Evolutionary conservation across 2,329 filamentous ascomycete genomes (phyloP), one percentile per base, ranked within the genome.

Genomic region (Fusarium miscanthi): DNA sequence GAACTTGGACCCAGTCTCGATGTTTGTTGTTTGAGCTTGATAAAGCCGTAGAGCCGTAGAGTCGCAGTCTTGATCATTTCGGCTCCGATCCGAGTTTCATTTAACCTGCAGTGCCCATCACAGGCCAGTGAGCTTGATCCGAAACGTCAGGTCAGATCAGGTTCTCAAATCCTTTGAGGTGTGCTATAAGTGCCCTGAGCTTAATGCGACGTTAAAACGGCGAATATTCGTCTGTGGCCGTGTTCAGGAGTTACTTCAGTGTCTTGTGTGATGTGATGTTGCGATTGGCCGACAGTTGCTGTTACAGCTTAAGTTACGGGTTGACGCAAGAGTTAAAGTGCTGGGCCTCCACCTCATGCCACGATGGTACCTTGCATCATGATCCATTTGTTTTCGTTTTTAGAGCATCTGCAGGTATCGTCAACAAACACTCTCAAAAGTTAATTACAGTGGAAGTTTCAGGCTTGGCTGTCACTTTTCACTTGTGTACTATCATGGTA

Each of bases 21-120:
- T 60, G 63, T 61, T 68, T 58, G 35, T 30, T 54, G 63, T 63
- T 63, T 61, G 56, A 49, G 52, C 52, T 58, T 41, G 33, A 31
- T 54, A 53, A 31, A 43, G 38, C 31, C 30, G 46, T 60, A 60
- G 30, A 60, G 33, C 48, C 41, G 51, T 42, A 58, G 33, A 41
- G 46, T 33, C 33, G 23, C 59, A 35, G 56, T 49, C 33, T 49
- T 54, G 58, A n/a, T 58, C 27, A 64, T 69, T 69, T 69, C 58
- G 66, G 65, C 40, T 53, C 64, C 11, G 40, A 69, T 58, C 59
- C 66, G 58, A 59, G 54, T 67, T 62, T 68, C 63, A 63, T 42
- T 67, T 33, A 31, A 38, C 19, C 35, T 62, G 63, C 46, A 62
- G 33, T 33, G 27, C 23, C 59, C 58, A 66, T 65, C 52, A 45